These are phyloP conservation scores for Davidsoniella neocaledoniae DNA, from an alignment of 2,329 filamentous ascomycete genomes.

Conservation along the genomic window DNA sequence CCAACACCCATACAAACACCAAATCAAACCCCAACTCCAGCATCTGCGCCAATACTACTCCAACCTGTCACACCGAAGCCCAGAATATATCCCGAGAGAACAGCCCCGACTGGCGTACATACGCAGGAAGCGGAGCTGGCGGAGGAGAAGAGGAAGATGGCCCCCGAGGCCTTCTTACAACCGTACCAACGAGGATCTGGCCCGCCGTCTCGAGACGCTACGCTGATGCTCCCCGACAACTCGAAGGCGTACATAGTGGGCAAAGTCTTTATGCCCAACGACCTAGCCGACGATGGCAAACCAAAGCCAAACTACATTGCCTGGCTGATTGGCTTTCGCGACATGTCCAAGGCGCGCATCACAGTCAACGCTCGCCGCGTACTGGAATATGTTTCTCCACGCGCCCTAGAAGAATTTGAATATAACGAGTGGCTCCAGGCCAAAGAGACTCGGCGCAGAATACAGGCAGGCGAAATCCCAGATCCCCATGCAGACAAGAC, in stretches of 20 bases:
- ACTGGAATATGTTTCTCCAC: constrained; percentile 41
- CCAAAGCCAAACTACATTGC: constrained; percentile 28
- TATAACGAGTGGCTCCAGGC: constrained; percentile 26
- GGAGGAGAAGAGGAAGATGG: constrained; percentile 23
- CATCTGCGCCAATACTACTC: too few relatives aligned
- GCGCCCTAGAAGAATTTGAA: constrained; percentile 40
- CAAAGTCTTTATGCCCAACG: constrained; percentile 30
- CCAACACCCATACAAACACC: too few relatives aligned
- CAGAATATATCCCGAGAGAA: too few relatives aligned
- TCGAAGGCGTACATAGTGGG: constrained; percentile 40
- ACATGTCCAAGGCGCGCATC: constrained; percentile 31
- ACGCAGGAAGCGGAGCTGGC: too few relatives aligned
- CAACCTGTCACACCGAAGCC: too few relatives aligned
- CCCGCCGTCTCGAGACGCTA: constrained; percentile 29
- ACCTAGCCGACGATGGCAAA: constrained; percentile 20
- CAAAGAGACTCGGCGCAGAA: constrained; percentile 23
- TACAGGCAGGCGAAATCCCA: constrained; percentile 15
- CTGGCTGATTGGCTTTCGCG: constrained; percentile 38
- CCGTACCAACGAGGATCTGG: constrained; percentile 30
- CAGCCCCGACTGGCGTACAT: too few relatives aligned
- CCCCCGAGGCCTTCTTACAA: constrained; percentile 30
- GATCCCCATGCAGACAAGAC: not conserved
- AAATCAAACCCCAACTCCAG: too few relatives aligned
- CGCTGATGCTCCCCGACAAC: constrained; percentile 31
- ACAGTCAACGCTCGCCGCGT: constrained; percentile 30